These are phyloP conservation scores for Trichoderma parareesei DNA, from an alignment of 495 filamentous ascomycete species.

Conservation along the genomic window DNA sequence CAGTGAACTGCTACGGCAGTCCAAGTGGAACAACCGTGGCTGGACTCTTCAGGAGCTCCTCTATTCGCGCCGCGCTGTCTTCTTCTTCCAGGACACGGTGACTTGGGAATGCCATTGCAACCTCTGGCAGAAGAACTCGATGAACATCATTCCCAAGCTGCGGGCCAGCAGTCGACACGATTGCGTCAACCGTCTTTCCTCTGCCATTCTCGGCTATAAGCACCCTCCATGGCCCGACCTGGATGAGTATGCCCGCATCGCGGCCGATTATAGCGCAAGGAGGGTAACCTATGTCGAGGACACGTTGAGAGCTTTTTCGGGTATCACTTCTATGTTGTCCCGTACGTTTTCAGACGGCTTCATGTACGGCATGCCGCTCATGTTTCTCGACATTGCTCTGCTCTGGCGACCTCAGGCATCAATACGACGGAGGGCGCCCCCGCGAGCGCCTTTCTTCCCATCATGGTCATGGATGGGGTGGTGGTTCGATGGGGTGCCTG, in stretches of 20 bases:
- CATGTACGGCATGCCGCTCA: slow-evolving; percentile 15
- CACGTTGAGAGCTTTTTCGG: slow-evolving; percentile 16
- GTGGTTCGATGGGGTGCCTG: slow-evolving; percentile 14
- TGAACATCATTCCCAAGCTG: background rate
- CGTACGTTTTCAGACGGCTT: slow-evolving; percentile 13
- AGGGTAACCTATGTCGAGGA: slow-evolving; percentile 14
- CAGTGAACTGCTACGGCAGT: slow-evolving; percentile 8
- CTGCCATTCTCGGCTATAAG: slow-evolving; percentile 7
- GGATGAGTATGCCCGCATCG: slow-evolving; percentile 16
- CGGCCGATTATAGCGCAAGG: slow-evolving; percentile 15
- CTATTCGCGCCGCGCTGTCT: slow-evolving; percentile 15
- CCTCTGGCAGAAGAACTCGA: slow-evolving; percentile 4
- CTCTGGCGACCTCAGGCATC: slow-evolving; percentile 16
- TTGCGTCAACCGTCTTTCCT: background rate
- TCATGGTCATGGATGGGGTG: slow-evolving; percentile 19
- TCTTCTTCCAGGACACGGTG: slow-evolving; percentile 14
- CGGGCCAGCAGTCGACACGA: background rate
- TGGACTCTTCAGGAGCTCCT: slow-evolving; percentile 19
- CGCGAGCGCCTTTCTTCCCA: slow-evolving; percentile 10
- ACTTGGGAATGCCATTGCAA: slow-evolving; percentile 15
- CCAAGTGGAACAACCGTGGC: slow-evolving; percentile 15
- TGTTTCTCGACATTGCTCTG: slow-evolving; percentile 16
- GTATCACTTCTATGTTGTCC: slow-evolving; percentile 12
- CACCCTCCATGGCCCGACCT: slow-evolving; percentile 14
- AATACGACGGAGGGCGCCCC: slow-evolving; percentile 12